Percentiles rank a stretch among this genome's conserved stretches.
Conservation (phyloP, 2,329 filamentous ascomycete species). For the Aspergillus aculeatus region DNA sequence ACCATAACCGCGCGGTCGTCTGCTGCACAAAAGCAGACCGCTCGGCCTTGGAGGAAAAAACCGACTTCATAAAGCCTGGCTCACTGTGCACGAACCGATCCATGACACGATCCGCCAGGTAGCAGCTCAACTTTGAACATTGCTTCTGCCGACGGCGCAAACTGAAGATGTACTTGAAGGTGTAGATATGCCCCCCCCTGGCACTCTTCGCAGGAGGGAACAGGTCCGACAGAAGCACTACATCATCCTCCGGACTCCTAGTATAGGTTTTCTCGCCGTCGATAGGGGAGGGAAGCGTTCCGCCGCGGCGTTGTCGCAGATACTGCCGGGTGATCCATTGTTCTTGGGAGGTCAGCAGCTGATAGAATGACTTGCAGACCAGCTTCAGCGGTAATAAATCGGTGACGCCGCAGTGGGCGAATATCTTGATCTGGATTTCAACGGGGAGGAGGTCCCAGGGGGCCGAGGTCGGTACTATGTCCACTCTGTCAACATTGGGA, state of each 20-base stretch:
- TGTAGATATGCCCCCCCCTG: constrained; percentile 39
- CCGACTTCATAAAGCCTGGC: constrained; percentile 30
- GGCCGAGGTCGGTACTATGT: constrained; percentile 30
- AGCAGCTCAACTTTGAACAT: constrained; percentile 41
- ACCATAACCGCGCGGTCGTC: constrained; percentile 36
- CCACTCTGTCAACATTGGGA: constrained; percentile 24
- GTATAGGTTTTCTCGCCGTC: constrained; percentile 38
- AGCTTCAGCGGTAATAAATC: constrained; percentile 40
- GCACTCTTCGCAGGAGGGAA: constrained; percentile 41
- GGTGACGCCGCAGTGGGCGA: constrained; percentile 39
- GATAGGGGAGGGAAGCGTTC: constrained; percentile 42
- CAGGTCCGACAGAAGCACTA: constrained; percentile 44
- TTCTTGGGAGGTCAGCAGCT: constrained; percentile 39
- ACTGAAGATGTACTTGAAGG: constrained; percentile 41
- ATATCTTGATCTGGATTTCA: constrained; percentile 44
- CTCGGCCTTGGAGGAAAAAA: constrained; percentile 34
- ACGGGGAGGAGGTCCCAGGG: constrained; percentile 42
- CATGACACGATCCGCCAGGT: constrained; percentile 43
- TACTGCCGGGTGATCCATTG: constrained; percentile 43
- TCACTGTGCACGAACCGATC: constrained; percentile 38
- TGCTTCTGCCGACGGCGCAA: constrained; percentile 39
- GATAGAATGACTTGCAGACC: constrained; percentile 39
- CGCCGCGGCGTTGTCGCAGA: constrained; percentile 42
- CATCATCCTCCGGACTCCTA: constrained; percentile 43
- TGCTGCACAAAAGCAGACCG: constrained; percentile 35